Evolutionary conservation across 495 filamentous ascomycete species (phyloP).

Genomic region (Alectoria sarmentosa): DNA sequence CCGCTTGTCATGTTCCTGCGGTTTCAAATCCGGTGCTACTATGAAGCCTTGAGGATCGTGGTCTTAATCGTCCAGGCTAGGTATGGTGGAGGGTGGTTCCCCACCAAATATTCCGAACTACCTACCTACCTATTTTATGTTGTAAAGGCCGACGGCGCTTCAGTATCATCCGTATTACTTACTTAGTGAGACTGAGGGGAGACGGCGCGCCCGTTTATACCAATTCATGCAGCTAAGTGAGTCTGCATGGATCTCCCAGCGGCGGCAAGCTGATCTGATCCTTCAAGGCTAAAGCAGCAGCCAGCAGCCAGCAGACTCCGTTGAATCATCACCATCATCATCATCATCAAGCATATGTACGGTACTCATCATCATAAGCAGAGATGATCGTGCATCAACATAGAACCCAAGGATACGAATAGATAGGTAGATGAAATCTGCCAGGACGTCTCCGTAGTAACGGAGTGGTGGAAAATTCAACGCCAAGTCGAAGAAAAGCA

Average conservation of each 20-base stretch:
- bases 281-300: background rate
- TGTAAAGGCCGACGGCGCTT: constrained; percentile 17
- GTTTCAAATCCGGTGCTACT: constrained; percentile 5
- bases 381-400: background rate
- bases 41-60: background rate
- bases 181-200: too few species aligned
- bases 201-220: constrained; percentile 13
- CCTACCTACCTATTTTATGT: too few species aligned
- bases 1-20: constrained; percentile 2
- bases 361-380: background rate
- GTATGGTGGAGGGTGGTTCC: background rate
- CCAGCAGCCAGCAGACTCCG: too few species aligned
- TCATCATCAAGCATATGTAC: background rate
- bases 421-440: background rate
- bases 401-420: background rate
- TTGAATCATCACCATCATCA: background rate
- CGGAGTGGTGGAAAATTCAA: too few species aligned
- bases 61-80: background rate
- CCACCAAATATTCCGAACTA: constrained; percentile 4
- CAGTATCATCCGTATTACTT: constrained; percentile 10
- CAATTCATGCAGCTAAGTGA: constrained; percentile 17
- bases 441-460: background rate
- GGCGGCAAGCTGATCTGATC: constrained; percentile 10
- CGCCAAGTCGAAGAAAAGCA: constrained; percentile 6
- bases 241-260: constrained; percentile 12